phyloP scores from a whole-genome alignment of 2,329 filamentous ascomycete species.

The Curvularia hawaiiensis region DNA sequence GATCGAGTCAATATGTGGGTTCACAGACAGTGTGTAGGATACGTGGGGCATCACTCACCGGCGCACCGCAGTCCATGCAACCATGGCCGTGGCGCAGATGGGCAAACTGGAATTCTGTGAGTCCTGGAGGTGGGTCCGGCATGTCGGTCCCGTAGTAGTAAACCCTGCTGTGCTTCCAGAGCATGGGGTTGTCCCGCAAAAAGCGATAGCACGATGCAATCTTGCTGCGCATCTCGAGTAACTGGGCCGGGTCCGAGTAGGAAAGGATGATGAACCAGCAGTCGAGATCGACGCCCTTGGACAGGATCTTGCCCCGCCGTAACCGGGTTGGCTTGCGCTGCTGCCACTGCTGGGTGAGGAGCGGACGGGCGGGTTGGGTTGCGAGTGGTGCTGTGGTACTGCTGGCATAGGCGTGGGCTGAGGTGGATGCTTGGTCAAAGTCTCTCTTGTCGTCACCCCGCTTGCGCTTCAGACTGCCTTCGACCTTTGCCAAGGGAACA shows the following conservation, averaged over 20 bases:
- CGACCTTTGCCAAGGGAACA: slow-evolving; percentile 37
- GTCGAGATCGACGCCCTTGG: slow-evolving; percentile 40
- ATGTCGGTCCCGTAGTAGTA: slow-evolving; percentile 43
- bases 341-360: slow-evolving; percentile 29
- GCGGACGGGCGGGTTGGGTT: slow-evolving; percentile 15
- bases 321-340: slow-evolving; percentile 35
- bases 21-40: neutral
- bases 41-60: slow-evolving; percentile 1
- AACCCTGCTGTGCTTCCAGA: slow-evolving; percentile 46
- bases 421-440: slow-evolving; percentile 8
- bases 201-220: slow-evolving; percentile 45
- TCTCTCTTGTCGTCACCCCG: slow-evolving; percentile 20
- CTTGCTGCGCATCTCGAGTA: slow-evolving; percentile 43
- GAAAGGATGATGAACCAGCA: slow-evolving; percentile 45
- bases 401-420: slow-evolving; percentile 6
- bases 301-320: slow-evolving; percentile 34
- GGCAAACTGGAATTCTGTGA: slow-evolving; percentile 50
- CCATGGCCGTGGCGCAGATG: slow-evolving; percentile 47
- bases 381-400: slow-evolving; percentile 15
- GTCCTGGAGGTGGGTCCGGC: slow-evolving; percentile 41
- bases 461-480: slow-evolving; percentile 37
- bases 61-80: slow-evolving; percentile 47
- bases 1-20: neutral
- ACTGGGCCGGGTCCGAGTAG: slow-evolving; percentile 42
- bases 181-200: slow-evolving; percentile 41